Percentiles rank a stretch among this genome's conserved stretches.
These are phyloP conservation scores for Penicillium cataractarum DNA, from an alignment of 495 filamentous ascomycete species.

Conservation along the genomic window DNA sequence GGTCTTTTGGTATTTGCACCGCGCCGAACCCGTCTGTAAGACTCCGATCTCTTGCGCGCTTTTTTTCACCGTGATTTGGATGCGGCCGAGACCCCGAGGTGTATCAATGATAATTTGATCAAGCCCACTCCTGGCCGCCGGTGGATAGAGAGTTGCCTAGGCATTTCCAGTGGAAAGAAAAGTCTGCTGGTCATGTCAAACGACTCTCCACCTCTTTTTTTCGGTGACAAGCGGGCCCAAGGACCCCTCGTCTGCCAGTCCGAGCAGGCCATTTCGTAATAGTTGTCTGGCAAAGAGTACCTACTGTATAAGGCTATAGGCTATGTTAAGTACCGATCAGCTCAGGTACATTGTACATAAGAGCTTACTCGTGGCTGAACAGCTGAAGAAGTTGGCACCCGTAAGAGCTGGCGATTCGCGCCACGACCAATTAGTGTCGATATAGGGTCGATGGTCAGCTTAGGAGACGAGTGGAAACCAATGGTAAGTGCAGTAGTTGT, in stretches of 20 bases:
- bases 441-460: constrained; percentile 4
- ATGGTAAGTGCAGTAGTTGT: background rate
- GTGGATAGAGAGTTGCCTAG: background rate
- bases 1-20: constrained; percentile 3
- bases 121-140: background rate
- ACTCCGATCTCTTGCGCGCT: background rate
- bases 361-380: background rate
- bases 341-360: constrained; percentile 6
- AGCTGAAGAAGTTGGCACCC: constrained; percentile 13
- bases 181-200: constrained; percentile 15
- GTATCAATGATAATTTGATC: background rate
- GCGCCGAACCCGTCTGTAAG: background rate
- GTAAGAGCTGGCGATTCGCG: background rate
- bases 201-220: constrained; percentile 8
- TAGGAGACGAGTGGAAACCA: background rate
- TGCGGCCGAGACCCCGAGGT: background rate
- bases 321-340: background rate
- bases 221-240: background rate
- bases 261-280: background rate
- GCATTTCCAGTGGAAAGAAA: constrained; percentile 10
- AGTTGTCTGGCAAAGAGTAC: no score
- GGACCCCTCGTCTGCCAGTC: background rate
- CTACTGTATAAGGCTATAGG: no score
- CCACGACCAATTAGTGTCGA: constrained; percentile 1
- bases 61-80: background rate